A percentile compares a stretch with the other conserved stretches of the same genome.
Evolutionary conservation across 352 stramenopile genomes (phyloP).

Genomic region (Globisporangium acanthophoron): DNA sequence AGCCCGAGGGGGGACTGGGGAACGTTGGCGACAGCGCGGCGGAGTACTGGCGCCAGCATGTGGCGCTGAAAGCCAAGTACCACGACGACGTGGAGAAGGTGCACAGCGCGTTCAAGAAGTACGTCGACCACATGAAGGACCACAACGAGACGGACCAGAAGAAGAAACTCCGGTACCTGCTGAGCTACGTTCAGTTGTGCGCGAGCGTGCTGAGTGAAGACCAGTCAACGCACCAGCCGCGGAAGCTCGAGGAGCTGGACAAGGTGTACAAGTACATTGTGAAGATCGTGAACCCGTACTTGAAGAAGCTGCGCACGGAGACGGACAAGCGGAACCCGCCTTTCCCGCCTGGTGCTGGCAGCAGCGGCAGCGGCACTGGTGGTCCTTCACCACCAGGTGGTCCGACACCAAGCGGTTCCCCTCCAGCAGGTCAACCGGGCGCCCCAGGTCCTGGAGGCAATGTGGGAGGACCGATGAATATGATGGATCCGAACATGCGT

Average conservation of each 20-base stretch:
- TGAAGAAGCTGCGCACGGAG: constrained; percentile 82
- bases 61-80: constrained; percentile 73
- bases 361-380: constrained; percentile 8
- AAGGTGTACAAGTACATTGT: constrained; percentile 90
- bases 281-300: constrained; percentile 82
- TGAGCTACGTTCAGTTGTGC: constrained; percentile 80
- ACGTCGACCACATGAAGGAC: constrained; percentile 85
- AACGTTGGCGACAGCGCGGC: constrained; percentile 37
- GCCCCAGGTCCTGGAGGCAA: constrained; percentile 10
- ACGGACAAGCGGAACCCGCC: constrained; percentile 59
- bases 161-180: constrained; percentile 79
- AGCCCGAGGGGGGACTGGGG: constrained; percentile 12
- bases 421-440: constrained; percentile 8
- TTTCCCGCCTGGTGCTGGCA: constrained; percentile 23
- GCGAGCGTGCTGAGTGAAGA: constrained; percentile 75
- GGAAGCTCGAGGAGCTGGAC: constrained; percentile 80
- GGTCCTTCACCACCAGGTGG: not conserved
- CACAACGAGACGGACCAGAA: constrained; percentile 84
- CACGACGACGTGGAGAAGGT: constrained; percentile 82
- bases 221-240: constrained; percentile 56
- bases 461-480: constrained; percentile 11
- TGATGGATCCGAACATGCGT: constrained; percentile 24
- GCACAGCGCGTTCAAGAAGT: constrained; percentile 84
- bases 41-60: constrained; percentile 79
- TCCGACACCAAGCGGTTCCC: not conserved